Base-by-base conservation (phyloP, 1,284 basidiomycete species). In the Tylopilus orsonianus region DNA sequence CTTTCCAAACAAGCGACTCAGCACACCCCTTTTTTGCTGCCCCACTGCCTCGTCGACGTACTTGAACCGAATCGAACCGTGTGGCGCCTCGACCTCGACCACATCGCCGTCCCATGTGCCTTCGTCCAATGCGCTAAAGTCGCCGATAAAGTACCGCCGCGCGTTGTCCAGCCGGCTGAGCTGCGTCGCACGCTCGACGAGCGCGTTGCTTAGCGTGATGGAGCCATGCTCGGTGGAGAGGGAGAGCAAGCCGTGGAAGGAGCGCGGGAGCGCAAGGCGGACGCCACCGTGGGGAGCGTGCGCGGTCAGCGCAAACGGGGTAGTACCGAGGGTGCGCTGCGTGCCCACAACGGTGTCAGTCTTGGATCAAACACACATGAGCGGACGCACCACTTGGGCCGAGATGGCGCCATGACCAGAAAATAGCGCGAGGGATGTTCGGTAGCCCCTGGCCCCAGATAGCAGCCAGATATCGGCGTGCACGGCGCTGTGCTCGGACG, bases 381-480 rank as follows among this genome's bases (percentile, higher is more conserved):
- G 16, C 2, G 26, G 35, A 59, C 54, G 8, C n/a, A 61, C 59
- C 32, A 61, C 12, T 13, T 44, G 34, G 6, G 46, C 45, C 19
- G 19, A 33, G 12, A 60, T 45, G 3, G 41, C 34, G 0, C 61
- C 50, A 19, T 64, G 18, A 2, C 35, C 30, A 0, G 65, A 56
- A 6, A 16, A 2, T 18, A 64, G 46, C 16, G 45, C 49, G 40
- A 64, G 37, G 19, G 47, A 52, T 22, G 61, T 54, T n/a, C n/a
- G n/a, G n/a, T n/a, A n/a, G n/a, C n/a, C n/a, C 26, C 7, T 10
- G 7, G 8, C 44, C 34, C 8, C n/a, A n/a, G n/a, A n/a, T n/a
- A 66, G 35, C 0, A 62, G 35, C 65, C 66, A 55, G 20, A 75
- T 53, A 2, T 68, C 65, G 10, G 65, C 64, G 16, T 58, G 44